A percentile compares a stretch with the other conserved stretches of the same genome.
phyloP scores from a whole-genome alignment of 768 basidiomycete species.

The Piloderma croceum region DNA sequence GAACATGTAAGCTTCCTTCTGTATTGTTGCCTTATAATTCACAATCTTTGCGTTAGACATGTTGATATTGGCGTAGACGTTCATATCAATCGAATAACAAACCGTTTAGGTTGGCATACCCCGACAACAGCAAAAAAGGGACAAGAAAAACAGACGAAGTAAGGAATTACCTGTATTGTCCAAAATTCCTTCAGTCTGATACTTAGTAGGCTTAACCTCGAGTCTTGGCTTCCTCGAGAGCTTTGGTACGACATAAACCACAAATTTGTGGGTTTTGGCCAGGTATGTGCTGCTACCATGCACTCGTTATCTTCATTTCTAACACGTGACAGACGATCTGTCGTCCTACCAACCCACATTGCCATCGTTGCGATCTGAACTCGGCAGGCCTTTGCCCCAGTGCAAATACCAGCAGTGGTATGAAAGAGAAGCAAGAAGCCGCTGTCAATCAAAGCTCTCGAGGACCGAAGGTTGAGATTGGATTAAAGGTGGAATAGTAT shows the following conservation, averaged over 20 bases:
- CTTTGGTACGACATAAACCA: conserved; percentile 49
- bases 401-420: conserved; percentile 25
- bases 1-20: conserved; percentile 52
- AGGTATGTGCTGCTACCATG: conserved; percentile 27
- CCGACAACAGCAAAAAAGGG: conserved; percentile 75
- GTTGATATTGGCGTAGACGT: conserved; percentile 93
- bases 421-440: conserved; percentile 12
- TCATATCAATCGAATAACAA: conserved; percentile 93
- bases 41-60: conserved; percentile 52
- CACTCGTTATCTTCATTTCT: not conserved
- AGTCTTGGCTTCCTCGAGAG: conserved; percentile 49
- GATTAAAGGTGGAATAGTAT: conserved; percentile 21
- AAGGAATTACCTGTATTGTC: not conserved
- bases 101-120: conserved; percentile 88
- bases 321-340: conserved; percentile 35
- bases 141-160: conserved; percentile 82
- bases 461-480: conserved; percentile 36
- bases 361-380: conserved; percentile 39
- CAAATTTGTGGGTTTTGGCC: conserved; percentile 51
- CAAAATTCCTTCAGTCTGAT: not conserved
- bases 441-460: conserved; percentile 5
- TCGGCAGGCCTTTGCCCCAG: conserved; percentile 40
- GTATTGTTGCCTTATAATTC: not conserved
- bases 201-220: conserved; percentile 40
- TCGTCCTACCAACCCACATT: conserved; percentile 41